Evolutionary conservation across 345 rosid species (phyloP).

Genomic region (Mangifera indica): DNA sequence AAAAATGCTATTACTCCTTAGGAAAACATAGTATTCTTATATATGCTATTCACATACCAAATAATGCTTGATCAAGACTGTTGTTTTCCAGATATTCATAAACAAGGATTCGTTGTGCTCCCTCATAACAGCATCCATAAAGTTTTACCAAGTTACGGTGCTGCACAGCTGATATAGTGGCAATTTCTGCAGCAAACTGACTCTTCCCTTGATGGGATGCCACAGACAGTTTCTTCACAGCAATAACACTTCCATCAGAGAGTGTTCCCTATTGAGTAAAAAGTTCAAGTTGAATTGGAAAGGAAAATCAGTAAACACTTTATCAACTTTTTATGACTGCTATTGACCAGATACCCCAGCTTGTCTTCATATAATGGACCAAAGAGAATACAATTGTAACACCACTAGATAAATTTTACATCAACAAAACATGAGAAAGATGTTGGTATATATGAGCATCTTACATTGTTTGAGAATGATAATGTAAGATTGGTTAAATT

Average conservation of each 20-base stretch:
- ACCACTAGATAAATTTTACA: no score
- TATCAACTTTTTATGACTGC: no score
- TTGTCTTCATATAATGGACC: no score
- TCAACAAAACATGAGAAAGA: no score
- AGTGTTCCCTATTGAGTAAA: conserved; percentile 13
- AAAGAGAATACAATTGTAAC: no score
- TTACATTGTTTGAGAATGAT: no score
- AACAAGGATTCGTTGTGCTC: conserved; percentile 42
- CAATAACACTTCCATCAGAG: conserved; percentile 3
- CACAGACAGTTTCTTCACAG: conserved; percentile 17
- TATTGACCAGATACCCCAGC: no score
- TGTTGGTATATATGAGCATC: no score
- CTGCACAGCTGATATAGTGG: conserved; percentile 34
- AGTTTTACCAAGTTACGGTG: conserved; percentile 59
- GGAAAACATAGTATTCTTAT: conserved; percentile 33
- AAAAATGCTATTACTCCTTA: conserved; percentile 6
- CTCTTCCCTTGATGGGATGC: conserved; percentile 26
- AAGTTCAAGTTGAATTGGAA: background rate
- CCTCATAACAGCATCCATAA: conserved; percentile 51
- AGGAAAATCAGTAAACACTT: background rate
- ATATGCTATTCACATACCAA: no score
- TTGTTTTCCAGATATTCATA: no score
- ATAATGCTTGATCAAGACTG: no score
- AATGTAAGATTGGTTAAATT: no score
- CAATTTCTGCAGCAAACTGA: conserved; percentile 26